Conservation (phyloP, 1,284 basidiomycete species). For the Microbotryum lychnidis-dioicae region DNA sequence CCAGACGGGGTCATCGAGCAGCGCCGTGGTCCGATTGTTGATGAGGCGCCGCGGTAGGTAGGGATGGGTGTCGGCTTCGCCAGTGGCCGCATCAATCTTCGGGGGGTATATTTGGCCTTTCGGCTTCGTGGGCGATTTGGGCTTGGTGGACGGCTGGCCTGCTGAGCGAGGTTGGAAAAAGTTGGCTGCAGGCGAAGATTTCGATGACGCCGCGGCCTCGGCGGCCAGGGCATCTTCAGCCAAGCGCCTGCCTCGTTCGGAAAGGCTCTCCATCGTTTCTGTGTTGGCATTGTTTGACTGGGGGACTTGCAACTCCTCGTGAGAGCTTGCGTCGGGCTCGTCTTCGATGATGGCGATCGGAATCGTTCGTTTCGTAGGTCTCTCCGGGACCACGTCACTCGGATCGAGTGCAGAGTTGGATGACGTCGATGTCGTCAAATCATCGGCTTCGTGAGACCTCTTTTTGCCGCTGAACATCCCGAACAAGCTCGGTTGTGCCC, state of each 20-base stretch:
- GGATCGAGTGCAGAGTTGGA: not conserved
- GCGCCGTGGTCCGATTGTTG: slow-evolving; percentile 31
- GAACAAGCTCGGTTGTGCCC: slow-evolving; percentile 18
- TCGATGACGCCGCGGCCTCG: not conserved
- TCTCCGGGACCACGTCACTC: too few species aligned
- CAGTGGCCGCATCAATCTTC: slow-evolving; percentile 44
- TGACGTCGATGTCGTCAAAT: not conserved
- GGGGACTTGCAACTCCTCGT: not conserved
- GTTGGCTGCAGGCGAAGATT: not conserved
- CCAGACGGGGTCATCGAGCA: slow-evolving; percentile 75
- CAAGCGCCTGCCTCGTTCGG: slow-evolving; percentile 20
- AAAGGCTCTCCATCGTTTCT: slow-evolving; percentile 20
- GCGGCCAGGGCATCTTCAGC: slow-evolving; percentile 13
- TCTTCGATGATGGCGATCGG: not conserved
- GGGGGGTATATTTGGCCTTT: slow-evolving; percentile 6
- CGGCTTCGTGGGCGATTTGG: not conserved
- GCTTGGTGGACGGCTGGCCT: not conserved
- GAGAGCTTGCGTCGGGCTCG: not conserved
- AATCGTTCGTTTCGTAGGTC: not conserved
- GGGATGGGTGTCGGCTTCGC: slow-evolving; percentile 4
- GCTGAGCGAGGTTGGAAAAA: slow-evolving; percentile 9
- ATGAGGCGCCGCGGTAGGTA: slow-evolving; percentile 20
- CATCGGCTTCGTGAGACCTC: not conserved
- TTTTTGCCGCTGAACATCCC: slow-evolving; percentile 5
- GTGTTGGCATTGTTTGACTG: not conserved